These are phyloP conservation scores for Myriosclerotinia curreyana DNA, from an alignment of 2,329 filamentous ascomycete genomes.

Conservation along the genomic window DNA sequence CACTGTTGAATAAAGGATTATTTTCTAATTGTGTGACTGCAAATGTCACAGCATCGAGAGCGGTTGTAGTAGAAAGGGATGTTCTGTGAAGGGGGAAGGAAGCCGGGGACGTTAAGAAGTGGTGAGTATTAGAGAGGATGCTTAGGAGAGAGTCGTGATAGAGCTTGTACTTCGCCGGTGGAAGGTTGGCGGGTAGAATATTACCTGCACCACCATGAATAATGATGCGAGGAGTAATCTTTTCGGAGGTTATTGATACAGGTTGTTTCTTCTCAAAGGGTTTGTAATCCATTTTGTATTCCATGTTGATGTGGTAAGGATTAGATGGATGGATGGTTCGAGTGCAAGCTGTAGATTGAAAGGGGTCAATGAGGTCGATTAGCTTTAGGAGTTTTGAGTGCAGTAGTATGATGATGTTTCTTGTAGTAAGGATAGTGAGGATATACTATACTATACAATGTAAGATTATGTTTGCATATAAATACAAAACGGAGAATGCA, in stretches of 20 bases:
- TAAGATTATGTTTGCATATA: too few species aligned
- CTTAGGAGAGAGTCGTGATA: conserved; percentile 60
- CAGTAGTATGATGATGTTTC: not conserved
- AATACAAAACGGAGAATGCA: not conserved
- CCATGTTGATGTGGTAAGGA: conserved; percentile 8
- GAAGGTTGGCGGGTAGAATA: conserved; percentile 58
- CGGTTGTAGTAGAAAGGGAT: conserved; percentile 42
- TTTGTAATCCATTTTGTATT: conserved; percentile 30
- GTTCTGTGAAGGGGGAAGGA: conserved; percentile 53
- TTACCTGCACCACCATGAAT: conserved; percentile 64
- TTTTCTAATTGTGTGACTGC: conserved; percentile 76
- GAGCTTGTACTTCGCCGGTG: conserved; percentile 54
- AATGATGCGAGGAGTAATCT: conserved; percentile 41
- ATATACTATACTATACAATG: not conserved
- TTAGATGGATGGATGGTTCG: not conserved
- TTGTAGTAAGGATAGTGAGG: not conserved
- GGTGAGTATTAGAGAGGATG: conserved; percentile 53
- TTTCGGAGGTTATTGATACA: conserved; percentile 1
- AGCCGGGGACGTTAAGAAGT: conserved; percentile 52
- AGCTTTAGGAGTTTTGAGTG: not conserved
- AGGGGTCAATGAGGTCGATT: conserved; percentile 1
- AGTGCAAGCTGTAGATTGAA: not conserved
- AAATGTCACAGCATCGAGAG: conserved; percentile 70
- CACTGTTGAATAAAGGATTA: conserved; percentile 79
- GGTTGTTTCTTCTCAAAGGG: conserved; percentile 17